Evolutionary conservation across 2,329 filamentous ascomycete genomes (phyloP).

Genomic region (Cryphonectria parasitica): DNA sequence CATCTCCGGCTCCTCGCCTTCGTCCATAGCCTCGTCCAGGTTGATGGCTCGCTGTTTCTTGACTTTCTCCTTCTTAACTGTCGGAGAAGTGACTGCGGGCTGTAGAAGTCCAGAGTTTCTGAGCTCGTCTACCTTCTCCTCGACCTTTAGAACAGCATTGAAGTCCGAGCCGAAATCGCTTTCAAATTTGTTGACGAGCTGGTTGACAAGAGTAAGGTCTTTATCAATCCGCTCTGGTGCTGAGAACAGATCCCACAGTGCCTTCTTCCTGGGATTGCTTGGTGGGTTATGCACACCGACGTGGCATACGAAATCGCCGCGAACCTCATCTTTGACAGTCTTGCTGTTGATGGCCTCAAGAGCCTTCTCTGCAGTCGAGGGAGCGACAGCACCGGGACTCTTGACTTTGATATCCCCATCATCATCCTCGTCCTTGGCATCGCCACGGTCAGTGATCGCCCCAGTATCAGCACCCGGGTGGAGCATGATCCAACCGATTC

Average conservation of each 20-base stretch:
- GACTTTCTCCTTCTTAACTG: conserved; percentile 56
- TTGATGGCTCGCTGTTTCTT: conserved; percentile 64
- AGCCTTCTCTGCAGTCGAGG: conserved; percentile 78
- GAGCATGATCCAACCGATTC: conserved; percentile 98
- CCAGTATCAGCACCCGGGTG: conserved; percentile 74
- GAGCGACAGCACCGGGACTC: conserved; percentile 47
- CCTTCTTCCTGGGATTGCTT: conserved; percentile 85
- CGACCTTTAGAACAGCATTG: conserved; percentile 78
- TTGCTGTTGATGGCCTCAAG: conserved; percentile 96
- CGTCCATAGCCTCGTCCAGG: conserved; percentile 65
- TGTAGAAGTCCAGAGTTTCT: conserved; percentile 77
- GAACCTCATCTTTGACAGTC: conserved; percentile 90
- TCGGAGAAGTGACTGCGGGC: conserved; percentile 58
- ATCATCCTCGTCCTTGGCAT: conserved; percentile 70
- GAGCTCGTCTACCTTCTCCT: conserved; percentile 83
- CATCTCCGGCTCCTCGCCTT: conserved; percentile 66
- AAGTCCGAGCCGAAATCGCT: conserved; percentile 77
- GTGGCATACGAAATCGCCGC: conserved; percentile 96
- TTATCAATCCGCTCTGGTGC: conserved; percentile 91
- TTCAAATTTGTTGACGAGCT: conserved; percentile 84
- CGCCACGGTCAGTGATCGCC: conserved; percentile 69
- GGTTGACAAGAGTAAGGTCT: conserved; percentile 81
- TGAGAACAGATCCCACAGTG: conserved; percentile 95
- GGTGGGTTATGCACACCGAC: conserved; percentile 95
- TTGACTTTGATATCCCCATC: conserved; percentile 61